Conservation (phyloP, 345 rosid genomes). For the Acer yangbiense region DNA sequence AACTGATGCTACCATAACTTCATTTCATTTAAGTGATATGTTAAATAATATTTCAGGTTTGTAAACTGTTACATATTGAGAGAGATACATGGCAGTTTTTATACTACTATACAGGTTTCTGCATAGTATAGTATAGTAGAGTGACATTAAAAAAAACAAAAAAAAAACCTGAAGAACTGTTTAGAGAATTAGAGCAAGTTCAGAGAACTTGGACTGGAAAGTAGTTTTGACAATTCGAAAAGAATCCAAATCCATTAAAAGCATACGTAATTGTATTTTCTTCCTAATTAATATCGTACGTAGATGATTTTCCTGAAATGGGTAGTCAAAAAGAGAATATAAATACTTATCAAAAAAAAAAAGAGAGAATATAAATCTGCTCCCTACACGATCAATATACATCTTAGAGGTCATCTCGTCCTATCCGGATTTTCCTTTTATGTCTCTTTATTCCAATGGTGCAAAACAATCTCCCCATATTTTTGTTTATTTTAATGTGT, state of each 20-base stretch:
- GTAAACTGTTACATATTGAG: no score
- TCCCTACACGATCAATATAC: neutral
- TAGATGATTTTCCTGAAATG: neutral
- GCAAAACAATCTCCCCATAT: neutral
- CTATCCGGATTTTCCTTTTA: neutral
- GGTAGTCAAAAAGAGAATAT: neutral
- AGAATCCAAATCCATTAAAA: neutral
- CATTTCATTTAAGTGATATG: neutral
- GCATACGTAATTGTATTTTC: neutral
- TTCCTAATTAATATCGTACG: neutral
- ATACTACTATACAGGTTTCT: neutral
- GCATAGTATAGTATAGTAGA: neutral
- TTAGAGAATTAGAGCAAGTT: neutral
- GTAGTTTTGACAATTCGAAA: neutral
- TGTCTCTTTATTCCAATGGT: neutral
- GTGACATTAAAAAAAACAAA: no score
- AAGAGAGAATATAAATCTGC: neutral
- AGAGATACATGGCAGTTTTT: no score
- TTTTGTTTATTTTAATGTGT: no score
- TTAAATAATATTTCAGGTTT: neutral
- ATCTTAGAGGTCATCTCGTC: neutral
- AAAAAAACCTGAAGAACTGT: no score
- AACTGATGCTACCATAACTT: conserved; percentile 1
- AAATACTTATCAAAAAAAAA: no score
- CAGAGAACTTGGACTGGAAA: neutral